These are phyloP conservation scores for Neurospora sp. DNA, from an alignment of 495 filamentous ascomycete genomes.

Conservation along the genomic window DNA sequence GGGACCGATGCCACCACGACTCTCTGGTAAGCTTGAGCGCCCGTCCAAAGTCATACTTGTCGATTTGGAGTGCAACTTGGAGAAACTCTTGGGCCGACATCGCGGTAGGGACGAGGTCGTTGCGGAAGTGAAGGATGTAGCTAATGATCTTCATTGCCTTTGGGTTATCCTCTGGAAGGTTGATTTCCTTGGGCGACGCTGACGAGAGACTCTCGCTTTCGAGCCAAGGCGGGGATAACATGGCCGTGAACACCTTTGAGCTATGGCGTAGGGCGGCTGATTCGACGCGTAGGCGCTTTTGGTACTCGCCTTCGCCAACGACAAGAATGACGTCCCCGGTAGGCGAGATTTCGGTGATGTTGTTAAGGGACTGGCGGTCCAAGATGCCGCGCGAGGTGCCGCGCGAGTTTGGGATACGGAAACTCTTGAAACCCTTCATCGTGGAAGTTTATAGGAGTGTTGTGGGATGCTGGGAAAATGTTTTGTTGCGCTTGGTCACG, in stretches of 20 bases:
- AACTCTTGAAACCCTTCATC: not conserved
- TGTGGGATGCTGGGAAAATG: not conserved
- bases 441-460: not conserved
- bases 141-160: not conserved
- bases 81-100: no score
- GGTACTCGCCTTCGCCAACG: not conserved
- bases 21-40: not conserved
- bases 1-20: no score
- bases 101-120: no score
- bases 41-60: not conserved
- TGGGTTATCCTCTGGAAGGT: not conserved
- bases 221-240: not conserved
- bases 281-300: not conserved
- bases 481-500: not conserved
- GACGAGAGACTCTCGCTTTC: not conserved
- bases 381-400: not conserved
- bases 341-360: not conserved
- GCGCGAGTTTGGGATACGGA: not conserved
- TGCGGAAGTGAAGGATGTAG: no score
- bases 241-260: not conserved
- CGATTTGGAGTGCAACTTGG: not conserved
- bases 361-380: not conserved
- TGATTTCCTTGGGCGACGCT: not conserved
- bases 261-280: not conserved
- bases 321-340: not conserved